These are phyloP conservation scores for Arxiozyma slooffiae DNA, from an alignment of 1,139 yeast genomes.

Conservation along the genomic window DNA sequence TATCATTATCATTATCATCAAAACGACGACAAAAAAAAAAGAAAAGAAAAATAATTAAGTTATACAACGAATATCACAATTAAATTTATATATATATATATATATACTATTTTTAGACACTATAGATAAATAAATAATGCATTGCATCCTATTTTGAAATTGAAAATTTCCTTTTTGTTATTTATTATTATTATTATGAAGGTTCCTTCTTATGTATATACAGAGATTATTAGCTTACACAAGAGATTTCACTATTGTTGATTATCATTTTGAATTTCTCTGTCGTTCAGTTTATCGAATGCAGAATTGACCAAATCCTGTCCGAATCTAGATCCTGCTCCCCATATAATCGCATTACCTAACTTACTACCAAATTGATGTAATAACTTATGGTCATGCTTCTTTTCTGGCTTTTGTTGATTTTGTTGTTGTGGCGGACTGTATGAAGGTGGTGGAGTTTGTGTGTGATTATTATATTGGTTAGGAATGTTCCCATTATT, in stretches of 20 bases:
- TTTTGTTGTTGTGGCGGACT: neutral
- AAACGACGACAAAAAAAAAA: no score
- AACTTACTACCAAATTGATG: slow-evolving; percentile 55
- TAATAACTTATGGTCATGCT: slow-evolving; percentile 6
- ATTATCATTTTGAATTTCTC: slow-evolving; percentile 4
- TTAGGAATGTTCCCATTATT: neutral
- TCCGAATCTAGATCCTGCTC: slow-evolving; percentile 94
- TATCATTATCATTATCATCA: neutral
- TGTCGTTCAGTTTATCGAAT: slow-evolving; percentile 48
- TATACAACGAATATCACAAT: neutral
- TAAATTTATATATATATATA: no score
- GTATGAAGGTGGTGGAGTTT: slow-evolving; percentile 1
- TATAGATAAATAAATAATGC: neutral
- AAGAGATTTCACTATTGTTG: neutral
- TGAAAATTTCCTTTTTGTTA: no score
- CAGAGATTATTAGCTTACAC: neutral
- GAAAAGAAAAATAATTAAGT: no score
- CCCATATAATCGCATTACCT: slow-evolving; percentile 89
- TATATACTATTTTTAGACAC: neutral
- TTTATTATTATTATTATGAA: no score
- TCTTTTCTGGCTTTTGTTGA: neutral
- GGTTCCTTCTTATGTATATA: no score
- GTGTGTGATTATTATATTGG: neutral
- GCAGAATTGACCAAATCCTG: slow-evolving; percentile 55
- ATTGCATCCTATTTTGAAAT: neutral